Base-by-base conservation (phyloP, 164 flowering plant species). In the Protea cynaroides region DNA sequence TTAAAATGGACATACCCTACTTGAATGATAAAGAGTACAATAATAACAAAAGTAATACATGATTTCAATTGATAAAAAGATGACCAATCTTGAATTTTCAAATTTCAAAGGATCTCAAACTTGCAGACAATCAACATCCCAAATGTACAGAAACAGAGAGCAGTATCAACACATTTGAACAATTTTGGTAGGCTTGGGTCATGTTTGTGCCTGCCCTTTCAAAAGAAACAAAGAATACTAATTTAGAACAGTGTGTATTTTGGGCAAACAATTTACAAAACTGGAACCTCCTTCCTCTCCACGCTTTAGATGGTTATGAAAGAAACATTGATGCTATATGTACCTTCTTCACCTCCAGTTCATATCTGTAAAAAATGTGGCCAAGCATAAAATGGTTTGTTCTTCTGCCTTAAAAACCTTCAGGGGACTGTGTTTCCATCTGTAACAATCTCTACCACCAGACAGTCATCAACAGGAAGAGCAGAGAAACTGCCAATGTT, bases 381-480 rank as follows among this genome's bases (percentile, higher is more conserved):
- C 49, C 23, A 29, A 15, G 15, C 12, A 1, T 59, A 63, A 63
- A 56, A 59, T 21, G 34, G 34, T 13, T 38, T 36, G 56, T 8
- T 40, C 55, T 50, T 25, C 53, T 55, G 43, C 65, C 61, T 46
- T 25, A 37, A 64, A 25, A 59, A 53, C 0, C 59, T 51, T 47
- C 44, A 21, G 29, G 21, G 29, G 13, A 55, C 15, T 36, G 22
- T 40, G 4, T 25, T 62, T 58, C 13, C 44, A 25, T 11, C 15
- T 7, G 14, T 36, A 43, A 8, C 13, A 23, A 22, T 29, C 40
- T 52, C 58, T 40, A 52, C 77, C 62, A 79, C 65, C 72, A 65
- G 44, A 72, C 34, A 56, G 38, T 36, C 63, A 69, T 44, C 17
- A 77, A 25, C 18, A 71, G 50, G 59, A 79, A 40, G 25, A 79